A percentile compares a stretch with the other conserved stretches of the same genome.
Conservation (phyloP, 176 grass and related monocot species). For the Aegilops speltoides region DNA sequence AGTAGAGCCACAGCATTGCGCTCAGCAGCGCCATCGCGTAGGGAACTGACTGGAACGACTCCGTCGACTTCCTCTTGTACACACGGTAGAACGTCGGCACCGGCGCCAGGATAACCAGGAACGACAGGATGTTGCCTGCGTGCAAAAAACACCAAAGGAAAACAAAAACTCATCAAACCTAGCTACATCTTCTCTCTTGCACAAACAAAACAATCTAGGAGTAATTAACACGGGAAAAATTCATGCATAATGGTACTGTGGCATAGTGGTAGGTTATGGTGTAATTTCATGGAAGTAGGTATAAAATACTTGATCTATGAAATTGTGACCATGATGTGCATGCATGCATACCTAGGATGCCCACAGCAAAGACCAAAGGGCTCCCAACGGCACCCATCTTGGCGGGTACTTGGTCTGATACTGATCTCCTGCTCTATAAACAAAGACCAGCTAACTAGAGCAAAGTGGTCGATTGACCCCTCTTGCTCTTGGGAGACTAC, state of each 20-base stretch:
- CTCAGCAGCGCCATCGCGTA: constrained; percentile 79
- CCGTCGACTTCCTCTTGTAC: constrained; percentile 83
- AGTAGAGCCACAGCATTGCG: constrained; percentile 90
- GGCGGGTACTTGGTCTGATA: neutral
- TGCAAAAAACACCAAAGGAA: neutral
- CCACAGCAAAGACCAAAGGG: constrained; percentile 41
- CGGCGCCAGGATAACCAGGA: constrained; percentile 69
- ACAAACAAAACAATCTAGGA: too few relatives aligned
- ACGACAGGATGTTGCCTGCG: constrained; percentile 67
- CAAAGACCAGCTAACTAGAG: constrained; percentile 17
- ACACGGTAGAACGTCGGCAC: constrained; percentile 87
- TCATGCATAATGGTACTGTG: neutral
- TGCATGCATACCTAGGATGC: constrained; percentile 37
- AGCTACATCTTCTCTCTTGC: too few relatives aligned
- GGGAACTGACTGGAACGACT: constrained; percentile 81
- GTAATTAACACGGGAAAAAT: too few relatives aligned
- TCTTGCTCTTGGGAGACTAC: neutral
- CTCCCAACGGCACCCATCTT: constrained; percentile 36
- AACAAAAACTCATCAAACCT: neutral
- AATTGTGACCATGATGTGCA: neutral
- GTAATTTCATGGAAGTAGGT: too few relatives aligned
- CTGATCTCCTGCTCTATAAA: constrained; percentile 27
- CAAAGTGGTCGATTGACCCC: neutral
- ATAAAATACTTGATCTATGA: neutral
- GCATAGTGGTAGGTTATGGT: neutral